Percentiles rank a stretch among this genome's conserved stretches.
phyloP scores from a whole-genome alignment of 495 filamentous ascomycete species.

The Trichocladium antarcticum region DNA sequence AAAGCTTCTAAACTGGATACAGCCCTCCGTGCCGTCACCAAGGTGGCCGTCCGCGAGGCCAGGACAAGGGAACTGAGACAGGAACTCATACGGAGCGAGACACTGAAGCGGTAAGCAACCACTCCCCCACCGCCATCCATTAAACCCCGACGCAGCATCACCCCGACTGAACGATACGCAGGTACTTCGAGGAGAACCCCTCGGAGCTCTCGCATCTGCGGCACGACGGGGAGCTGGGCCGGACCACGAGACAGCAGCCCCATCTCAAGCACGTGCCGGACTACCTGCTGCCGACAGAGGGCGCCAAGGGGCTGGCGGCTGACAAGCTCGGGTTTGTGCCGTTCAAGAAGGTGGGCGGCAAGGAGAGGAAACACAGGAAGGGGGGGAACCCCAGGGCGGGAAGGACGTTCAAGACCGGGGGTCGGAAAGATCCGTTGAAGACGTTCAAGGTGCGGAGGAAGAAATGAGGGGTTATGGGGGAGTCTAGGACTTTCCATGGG shows the following conservation, averaged over 20 bases:
- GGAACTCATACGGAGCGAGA: constrained; percentile 85
- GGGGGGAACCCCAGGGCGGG: constrained; percentile 54
- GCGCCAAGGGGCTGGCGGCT: constrained; percentile 51
- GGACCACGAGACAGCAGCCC: constrained; percentile 58
- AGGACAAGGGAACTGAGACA: constrained; percentile 74
- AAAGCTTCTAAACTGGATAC: not conserved
- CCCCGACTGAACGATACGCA: not conserved
- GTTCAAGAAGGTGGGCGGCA: constrained; percentile 51
- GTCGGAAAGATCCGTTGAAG: constrained; percentile 73
- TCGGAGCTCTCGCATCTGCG: constrained; percentile 73
- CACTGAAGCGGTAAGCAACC: constrained; percentile 53
- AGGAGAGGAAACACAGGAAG: constrained; percentile 63
- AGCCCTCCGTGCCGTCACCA: constrained; percentile 61
- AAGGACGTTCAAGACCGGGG: constrained; percentile 40
- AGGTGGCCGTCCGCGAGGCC: constrained; percentile 78
- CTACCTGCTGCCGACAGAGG: constrained; percentile 78
- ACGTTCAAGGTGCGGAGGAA: constrained; percentile 59
- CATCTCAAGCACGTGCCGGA: constrained; percentile 95
- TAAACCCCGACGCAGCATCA: too few species aligned
- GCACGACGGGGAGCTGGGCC: constrained; percentile 79
- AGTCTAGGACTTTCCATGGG: too few species aligned
- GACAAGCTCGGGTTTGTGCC: constrained; percentile 62
- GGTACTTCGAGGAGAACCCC: constrained; percentile 93
- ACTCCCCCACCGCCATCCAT: not conserved
- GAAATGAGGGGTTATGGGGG: constrained; percentile 7